Evolutionary conservation across 2,329 filamentous ascomycete genomes (phyloP), one percentile per base, ranked within the genome.

Genomic region (Xylaria hypoxylon): DNA sequence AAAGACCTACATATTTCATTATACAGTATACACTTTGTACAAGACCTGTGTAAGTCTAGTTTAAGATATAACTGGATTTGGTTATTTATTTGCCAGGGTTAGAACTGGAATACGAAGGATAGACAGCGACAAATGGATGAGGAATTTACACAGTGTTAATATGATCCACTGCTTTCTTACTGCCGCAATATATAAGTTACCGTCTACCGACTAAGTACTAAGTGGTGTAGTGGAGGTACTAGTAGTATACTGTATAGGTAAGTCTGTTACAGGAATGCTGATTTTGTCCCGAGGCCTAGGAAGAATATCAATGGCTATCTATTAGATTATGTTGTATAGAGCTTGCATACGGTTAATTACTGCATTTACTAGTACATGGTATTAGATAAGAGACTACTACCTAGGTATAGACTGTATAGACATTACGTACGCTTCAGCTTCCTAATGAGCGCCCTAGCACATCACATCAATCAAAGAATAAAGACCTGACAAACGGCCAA

Each of bases 81-180:
- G 47, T 40, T 59, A 51, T 19, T 52, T 57, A 58, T 68, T 66
- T 68, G 52, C 62, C 63, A 65, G 13, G 35, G 31, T 42, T 22
- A 22, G 38, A 47, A 17, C 38, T 51, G 48, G 22, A 65, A 60
- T 58, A 67, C 65, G 61, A 68, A 58, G 35, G 40, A 22, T 4
- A 55, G 19, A 24, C 28, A 56, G 45, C 24, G 45, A 62, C 45
- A 48, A 58, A n/a, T 2, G 19, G 38, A 17, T 22, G 40, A 55
- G 17, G 15, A 52, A 19, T 59, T 67, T 31, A 61, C 59, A 68
- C 67, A 60, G 67, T 68, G 67, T 60, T 28, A 8, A 26, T 44
- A 51, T 28, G 62, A 56, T 47, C 62, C 56, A 48, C 55, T 31
- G 42, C 56, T 56, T 56, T 64, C 48, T 60, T 17, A 45, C 56